Base-by-base conservation (phyloP, 2,329 filamentous ascomycete genomes). In the Triangularia setosa region DNA sequence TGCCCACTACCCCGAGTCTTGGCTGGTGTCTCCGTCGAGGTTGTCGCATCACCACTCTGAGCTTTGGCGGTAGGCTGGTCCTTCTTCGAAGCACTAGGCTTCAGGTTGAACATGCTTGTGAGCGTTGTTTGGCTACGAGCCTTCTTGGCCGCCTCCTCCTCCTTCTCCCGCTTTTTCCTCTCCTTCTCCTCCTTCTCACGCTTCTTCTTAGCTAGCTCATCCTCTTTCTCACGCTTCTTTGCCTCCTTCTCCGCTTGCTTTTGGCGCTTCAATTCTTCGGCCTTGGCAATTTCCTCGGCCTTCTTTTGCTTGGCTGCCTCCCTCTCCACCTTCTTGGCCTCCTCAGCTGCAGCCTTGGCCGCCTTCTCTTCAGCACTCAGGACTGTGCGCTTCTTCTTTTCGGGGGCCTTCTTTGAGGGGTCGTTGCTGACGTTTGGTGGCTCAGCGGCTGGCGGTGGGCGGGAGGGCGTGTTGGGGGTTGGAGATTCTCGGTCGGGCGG, bases 111-210 rank as follows among this genome's bases (percentile, higher is more conserved):
- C 72, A 84, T 83, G 48, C 72, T 75, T 55, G 76, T 79, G 14
- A 85, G 77, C 65, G 74, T 80, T 69, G 75, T 76, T 74, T 81
- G 83, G 60, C 75, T 80, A 14, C 79, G 75, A n/a, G 79, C 78
- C 72, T 81, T 84, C 69, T 79, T 84, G 53, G 76, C 74, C 53
- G 82, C 81, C 52, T 84, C 81, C 48, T 85, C 82, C 66, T 84
- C 83, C 70, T 81, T 83, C 68, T 83, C 80, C 28, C 76, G 76
- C 69, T 78, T 80, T 72, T 83, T 83, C 65, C 79, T 78, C 14
- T 78, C 77, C 11, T 75, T 76, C 66, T 82, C 79, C 55, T 79
- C 75, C 33, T 73, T 74, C 48, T 73, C 69, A 1, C 61, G 60
- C 25, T 64, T 69, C 57, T 71, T 70, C 65, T 79, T 78, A 11